Evolutionary conservation across 2,329 filamentous ascomycete genomes (phyloP), one percentile per base, ranked within the genome.

Genomic region (Phaeosphaeria sp.): DNA sequence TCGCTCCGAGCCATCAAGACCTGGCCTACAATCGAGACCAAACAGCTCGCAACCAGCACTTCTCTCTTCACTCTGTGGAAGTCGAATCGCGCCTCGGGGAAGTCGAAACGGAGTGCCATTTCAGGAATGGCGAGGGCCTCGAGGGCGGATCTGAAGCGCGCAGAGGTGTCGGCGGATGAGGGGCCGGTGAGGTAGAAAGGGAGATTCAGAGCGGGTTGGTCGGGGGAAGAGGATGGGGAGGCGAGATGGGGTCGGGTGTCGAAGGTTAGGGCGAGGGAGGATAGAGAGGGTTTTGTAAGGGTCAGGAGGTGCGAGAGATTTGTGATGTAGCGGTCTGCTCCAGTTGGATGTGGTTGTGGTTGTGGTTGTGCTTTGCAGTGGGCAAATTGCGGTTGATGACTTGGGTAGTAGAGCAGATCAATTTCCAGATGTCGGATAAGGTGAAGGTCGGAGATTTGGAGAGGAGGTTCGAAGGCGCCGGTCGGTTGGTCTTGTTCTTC

Each of bases 1-100:
- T 74, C 69, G 23, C 61, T 70, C 55, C 70, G 66, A 25, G 65
- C 69, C 49, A 72, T 65, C 43, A 74, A 49, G 20, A 73, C 68
- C 52, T 73, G 71, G 9, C 71, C 68, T 1, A 69, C 70, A 21
- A 75, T 43, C 25, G 70, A 54, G 41, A 73, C 55, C 33, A 75
- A 57, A 6, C 65, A 62, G 27, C 63, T 56, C 39, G 47, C 59
- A 23, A 49, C 59, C 25, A 56, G 50, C 33, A 75, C 55, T 11
- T 63, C 55, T 1, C 36, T 43, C 33, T 60, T 62, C 9, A 53
- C 50, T 0, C 73, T 52, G 1, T 43, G 43, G 11, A 64, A 64
- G 11, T 67, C 58, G 56, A 69, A 74, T 36, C 67, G 71, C 46
- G 65, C 69, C 50, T 76, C 71, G 1, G 65, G 60, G 50, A 75